Percentiles rank a stretch among this genome's conserved stretches.
These are phyloP conservation scores for Monascus ruber DNA, from an alignment of 2,329 filamentous ascomycete species.

Conservation along the genomic window DNA sequence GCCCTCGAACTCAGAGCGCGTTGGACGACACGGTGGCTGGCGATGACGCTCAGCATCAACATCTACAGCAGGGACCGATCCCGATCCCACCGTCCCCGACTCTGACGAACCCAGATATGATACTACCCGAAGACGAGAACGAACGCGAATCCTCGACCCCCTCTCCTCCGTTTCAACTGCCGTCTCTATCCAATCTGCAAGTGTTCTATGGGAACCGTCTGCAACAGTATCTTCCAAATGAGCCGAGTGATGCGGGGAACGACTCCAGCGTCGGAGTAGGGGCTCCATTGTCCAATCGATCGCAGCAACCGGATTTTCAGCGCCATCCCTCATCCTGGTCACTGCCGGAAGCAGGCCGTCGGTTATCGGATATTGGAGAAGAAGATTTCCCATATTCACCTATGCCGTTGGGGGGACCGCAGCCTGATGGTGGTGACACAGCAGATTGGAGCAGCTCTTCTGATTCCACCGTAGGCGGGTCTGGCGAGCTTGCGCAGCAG, in stretches of 20 bases:
- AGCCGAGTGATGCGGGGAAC: not conserved
- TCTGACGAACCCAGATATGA: conserved; percentile 89
- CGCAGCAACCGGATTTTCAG: conserved; percentile 20
- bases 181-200: conserved; percentile 32
- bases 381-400: conserved; percentile 15
- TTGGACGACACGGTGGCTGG: conserved; percentile 5
- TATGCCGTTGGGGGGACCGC: conserved; percentile 1
- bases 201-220: conserved; percentile 19
- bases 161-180: conserved; percentile 43
- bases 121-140: conserved; percentile 63
- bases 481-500: conserved; percentile 13
- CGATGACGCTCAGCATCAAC: conserved; percentile 5
- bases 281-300: conserved; percentile 5
- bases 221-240: conserved; percentile 2
- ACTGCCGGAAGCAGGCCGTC: conserved; percentile 27
- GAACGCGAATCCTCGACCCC: conserved; percentile 35
- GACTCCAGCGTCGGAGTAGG: conserved; percentile 3
- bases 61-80: conserved; percentile 7
- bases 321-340: conserved; percentile 25
- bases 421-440: conserved; percentile 39
- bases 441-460: conserved; percentile 23
- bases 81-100: conserved; percentile 61
- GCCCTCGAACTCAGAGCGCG: conserved; percentile 3
- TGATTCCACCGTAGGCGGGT: conserved; percentile 18
- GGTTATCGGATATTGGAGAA: conserved; percentile 36